phyloP scores from a whole-genome alignment of 306 rosid species.

The Vachellia pachyceras region DNA sequence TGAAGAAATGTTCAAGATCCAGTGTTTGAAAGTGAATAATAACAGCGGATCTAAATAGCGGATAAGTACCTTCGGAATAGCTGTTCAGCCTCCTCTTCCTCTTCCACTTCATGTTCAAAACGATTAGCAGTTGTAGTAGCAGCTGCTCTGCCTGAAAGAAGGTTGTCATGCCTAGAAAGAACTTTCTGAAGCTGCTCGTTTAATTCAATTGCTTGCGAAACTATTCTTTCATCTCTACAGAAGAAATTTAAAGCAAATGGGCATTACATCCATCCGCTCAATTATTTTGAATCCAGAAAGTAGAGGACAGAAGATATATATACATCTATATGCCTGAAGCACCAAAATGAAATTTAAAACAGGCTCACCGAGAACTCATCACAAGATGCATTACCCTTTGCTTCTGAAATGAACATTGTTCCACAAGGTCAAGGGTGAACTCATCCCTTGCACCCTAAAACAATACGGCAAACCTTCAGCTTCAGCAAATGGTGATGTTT shows the following conservation, averaged over 20 bases:
- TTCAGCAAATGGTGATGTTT: slow-evolving; percentile 33
- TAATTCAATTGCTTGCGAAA: slow-evolving; percentile 78
- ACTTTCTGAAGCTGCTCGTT: slow-evolving; percentile 84
- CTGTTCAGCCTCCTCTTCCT: slow-evolving; percentile 83
- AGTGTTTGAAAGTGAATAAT: slow-evolving; percentile 22
- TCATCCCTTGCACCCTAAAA: slow-evolving; percentile 84
- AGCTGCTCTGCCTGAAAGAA: slow-evolving; percentile 59
- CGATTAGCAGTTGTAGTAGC: slow-evolving; percentile 48
- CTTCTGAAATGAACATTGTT: slow-evolving; percentile 94
- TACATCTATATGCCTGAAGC: background rate
- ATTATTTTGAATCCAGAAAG: slow-evolving; percentile 28
- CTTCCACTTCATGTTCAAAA: slow-evolving; percentile 52
- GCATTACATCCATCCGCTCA: slow-evolving; percentile 17
- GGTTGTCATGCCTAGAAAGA: slow-evolving; percentile 78
- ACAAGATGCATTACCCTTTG: slow-evolving; percentile 92
- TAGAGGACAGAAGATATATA: slow-evolving; percentile 10
- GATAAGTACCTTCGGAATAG: slow-evolving; percentile 71
- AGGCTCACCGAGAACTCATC: slow-evolving; percentile 83
- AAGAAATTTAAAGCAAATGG: slow-evolving; percentile 21
- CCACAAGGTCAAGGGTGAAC: slow-evolving; percentile 94
- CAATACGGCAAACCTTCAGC: slow-evolving; percentile 32
- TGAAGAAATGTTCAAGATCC: slow-evolving; percentile 24
- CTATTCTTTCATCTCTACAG: slow-evolving; percentile 65
- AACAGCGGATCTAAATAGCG: slow-evolving; percentile 10
- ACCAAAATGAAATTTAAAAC: slow-evolving; percentile 32